Base-by-base conservation (phyloP, 192 early-diverging fungal species). In the Coemansia sp. region DNA sequence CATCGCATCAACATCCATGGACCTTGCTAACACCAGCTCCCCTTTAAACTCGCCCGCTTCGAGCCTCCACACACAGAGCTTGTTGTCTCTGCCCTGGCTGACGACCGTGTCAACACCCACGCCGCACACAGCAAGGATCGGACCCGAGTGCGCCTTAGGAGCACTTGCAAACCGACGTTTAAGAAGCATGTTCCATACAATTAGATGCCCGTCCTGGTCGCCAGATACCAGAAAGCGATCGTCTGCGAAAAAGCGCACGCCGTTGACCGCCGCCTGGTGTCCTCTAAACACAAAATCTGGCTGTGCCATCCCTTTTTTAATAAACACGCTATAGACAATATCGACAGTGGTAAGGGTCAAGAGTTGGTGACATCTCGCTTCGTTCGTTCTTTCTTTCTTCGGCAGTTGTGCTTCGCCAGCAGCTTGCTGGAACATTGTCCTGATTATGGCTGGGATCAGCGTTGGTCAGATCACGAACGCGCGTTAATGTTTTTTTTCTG, bases 101-200 rank as follows among this genome's bases (percentile, higher is more conserved):
- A 82, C 13, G 17, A 77, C 43, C 0, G 71, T 77, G 55, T 58
- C 50, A 17, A 45, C 46, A 19, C 61, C 58, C 2, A 70, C 38
- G 19, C 71, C 72, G 23, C 63, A 52, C 9, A 69, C 66, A 2
- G 70, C 50, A 22, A 82, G 33, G 19, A 82, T 57, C 13, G 80
- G 56, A 15, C 45, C 67, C 14, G 61, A 22, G 46, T 82, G 80
- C 6, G 80, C 80, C 7, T 25, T 42, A 0, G 57, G 8, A 2
- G 29, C 54, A 9, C 38, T 67, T 34, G 58, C 67, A 13, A 77
- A 55, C 48, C 64, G 75, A 14, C 75, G 63, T 41, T 77, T 76
- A 19, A 82, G 57, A 22, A 74, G 69, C 75, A 82, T 82, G 65
- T 71, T 82, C 80, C 80, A 82, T 6, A 82, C 65, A 17, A 77